These are phyloP conservation scores for Artemisia argyi DNA, from an alignment of 129 eudicot genomes.

Conservation along the genomic window DNA sequence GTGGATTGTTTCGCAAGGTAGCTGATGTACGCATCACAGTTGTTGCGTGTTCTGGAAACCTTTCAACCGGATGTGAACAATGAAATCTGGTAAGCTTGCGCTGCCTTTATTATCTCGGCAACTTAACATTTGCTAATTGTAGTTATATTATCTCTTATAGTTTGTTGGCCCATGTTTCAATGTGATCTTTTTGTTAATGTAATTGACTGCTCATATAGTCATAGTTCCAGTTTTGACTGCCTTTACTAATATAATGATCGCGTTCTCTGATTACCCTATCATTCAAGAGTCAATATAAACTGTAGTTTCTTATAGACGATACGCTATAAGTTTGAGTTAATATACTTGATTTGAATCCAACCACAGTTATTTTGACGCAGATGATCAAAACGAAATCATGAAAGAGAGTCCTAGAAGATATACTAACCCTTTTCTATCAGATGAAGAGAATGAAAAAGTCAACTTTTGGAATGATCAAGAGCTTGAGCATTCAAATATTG, in stretches of 20 bases:
- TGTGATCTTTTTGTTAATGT: too few species aligned
- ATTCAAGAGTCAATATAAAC: background rate
- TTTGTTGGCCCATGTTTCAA: background rate
- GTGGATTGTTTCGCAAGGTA: conserved; percentile 17
- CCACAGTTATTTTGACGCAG: conserved; percentile 44
- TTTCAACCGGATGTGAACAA: conserved; percentile 38
- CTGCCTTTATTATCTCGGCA: conserved; percentile 3
- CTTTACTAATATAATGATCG: background rate
- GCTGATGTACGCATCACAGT: conserved; percentile 55
- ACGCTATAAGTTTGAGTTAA: conserved; percentile 14
- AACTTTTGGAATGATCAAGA: conserved; percentile 35
- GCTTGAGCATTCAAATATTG: conserved; percentile 28
- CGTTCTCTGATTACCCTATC: background rate
- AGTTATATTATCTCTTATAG: background rate
- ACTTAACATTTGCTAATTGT: background rate
- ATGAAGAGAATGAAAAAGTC: conserved; percentile 36
- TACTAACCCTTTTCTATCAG: conserved; percentile 35
- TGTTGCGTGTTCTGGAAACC: conserved; percentile 43
- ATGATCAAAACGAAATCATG: conserved; percentile 41
- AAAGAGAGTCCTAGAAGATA: conserved; percentile 42
- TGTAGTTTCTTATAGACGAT: background rate
- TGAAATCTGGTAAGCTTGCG: conserved; percentile 44
- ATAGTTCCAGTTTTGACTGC: conserved; percentile 8
- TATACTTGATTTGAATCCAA: conserved; percentile 36
- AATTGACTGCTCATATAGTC: conserved; percentile 1